A percentile compares a stretch with the other conserved stretches of the same genome.
Conservation (phyloP, 495 filamentous ascomycete species). For the Tuber umbilicatum region DNA sequence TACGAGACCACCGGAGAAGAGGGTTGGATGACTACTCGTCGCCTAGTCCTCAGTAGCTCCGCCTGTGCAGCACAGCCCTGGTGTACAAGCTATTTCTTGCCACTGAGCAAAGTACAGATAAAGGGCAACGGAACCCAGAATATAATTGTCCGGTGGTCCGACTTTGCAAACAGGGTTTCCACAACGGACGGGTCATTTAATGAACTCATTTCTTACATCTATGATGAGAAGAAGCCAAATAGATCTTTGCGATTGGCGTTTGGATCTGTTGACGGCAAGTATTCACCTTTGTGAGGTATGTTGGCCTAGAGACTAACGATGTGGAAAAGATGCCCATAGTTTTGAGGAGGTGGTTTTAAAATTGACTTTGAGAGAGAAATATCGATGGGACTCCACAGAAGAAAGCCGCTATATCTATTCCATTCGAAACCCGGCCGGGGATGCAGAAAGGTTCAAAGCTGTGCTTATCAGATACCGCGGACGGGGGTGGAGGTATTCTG, state of each 20-base stretch:
- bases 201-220: background rate
- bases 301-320: background rate
- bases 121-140: background rate
- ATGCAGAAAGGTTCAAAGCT: background rate
- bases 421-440: background rate
- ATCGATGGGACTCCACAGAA: background rate
- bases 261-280: background rate
- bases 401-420: background rate
- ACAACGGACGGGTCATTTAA: background rate
- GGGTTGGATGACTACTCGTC: slow-evolving; percentile 4
- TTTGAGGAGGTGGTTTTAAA: background rate
- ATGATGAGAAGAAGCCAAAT: background rate
- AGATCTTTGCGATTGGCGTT: background rate
- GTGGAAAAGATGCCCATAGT: background rate
- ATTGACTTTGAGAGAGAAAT: background rate
- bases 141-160: background rate
- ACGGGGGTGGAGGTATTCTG: background rate
- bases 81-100: slow-evolving; percentile 7
- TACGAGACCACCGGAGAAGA: background rate
- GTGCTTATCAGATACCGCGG: background rate
- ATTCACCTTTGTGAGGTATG: background rate
- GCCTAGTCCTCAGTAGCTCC: slow-evolving; percentile 7
- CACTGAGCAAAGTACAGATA: background rate
- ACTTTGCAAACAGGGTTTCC: background rate
- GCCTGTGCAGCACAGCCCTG: background rate